Percentiles rank a stretch among this genome's conserved stretches.
Conservation (phyloP, 352 stramenopile species). For the Pythium oligandrum region DNA sequence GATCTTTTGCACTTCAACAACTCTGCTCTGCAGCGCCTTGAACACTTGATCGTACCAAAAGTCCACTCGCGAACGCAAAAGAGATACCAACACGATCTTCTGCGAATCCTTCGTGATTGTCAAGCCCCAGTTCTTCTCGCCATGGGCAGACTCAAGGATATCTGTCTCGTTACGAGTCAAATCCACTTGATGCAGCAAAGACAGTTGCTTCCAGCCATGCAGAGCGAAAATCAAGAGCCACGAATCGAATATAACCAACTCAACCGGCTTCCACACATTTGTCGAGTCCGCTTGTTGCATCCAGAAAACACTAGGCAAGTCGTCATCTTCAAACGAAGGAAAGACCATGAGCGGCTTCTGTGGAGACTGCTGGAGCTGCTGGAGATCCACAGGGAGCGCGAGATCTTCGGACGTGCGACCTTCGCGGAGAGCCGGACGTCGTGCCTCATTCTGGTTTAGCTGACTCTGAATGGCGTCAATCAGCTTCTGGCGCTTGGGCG, state of each 20-base stretch:
- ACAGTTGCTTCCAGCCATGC: slow-evolving; percentile 31
- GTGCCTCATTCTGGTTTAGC: slow-evolving; percentile 12
- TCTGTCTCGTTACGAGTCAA: slow-evolving; percentile 11
- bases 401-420: slow-evolving; percentile 18
- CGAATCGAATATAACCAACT: slow-evolving; percentile 29
- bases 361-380: slow-evolving; percentile 6
- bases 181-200: slow-evolving; percentile 21
- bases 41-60: slow-evolving; percentile 59
- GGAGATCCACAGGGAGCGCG: slow-evolving; percentile 22
- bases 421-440: slow-evolving; percentile 19
- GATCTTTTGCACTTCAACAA: slow-evolving; percentile 9
- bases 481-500: slow-evolving; percentile 1
- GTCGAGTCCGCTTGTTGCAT: background rate
- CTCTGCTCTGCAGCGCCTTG: slow-evolving; percentile 26
- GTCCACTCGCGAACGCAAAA: slow-evolving; percentile 42
- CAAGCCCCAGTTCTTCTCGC: slow-evolving; percentile 39
- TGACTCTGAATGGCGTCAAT: slow-evolving; percentile 1
- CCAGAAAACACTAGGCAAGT: slow-evolving; percentile 47
- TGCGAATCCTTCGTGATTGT: slow-evolving; percentile 15
- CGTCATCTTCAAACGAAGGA: slow-evolving; percentile 43
- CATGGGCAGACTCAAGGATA: slow-evolving; percentile 8
- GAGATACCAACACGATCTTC: slow-evolving; percentile 26
- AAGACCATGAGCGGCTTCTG: slow-evolving; percentile 19
- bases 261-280: slow-evolving; percentile 27
- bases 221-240: slow-evolving; percentile 39